phyloP scores from a whole-genome alignment of 2,329 filamentous ascomycete species.

The Colletotrichum liriopes region DNA sequence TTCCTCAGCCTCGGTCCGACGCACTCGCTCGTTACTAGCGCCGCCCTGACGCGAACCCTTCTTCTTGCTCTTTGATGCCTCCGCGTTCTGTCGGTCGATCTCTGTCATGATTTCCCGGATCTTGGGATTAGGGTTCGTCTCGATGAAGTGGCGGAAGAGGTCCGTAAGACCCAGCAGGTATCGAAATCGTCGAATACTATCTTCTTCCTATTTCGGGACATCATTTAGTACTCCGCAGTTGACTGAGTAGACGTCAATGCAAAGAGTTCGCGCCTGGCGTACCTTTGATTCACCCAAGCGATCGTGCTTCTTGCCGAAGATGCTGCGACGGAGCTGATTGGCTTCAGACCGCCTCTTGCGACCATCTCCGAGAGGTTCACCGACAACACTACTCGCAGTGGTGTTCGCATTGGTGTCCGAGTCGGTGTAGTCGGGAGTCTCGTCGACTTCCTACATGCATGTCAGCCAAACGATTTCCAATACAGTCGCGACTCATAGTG shows the following conservation, averaged over 20 bases:
- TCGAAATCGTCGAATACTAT: constrained; percentile 93
- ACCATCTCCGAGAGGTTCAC: constrained; percentile 81
- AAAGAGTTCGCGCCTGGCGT: constrained; percentile 45
- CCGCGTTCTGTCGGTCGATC: constrained; percentile 93
- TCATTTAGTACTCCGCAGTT: neutral
- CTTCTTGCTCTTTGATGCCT: constrained; percentile 80
- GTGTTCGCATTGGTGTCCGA: constrained; percentile 79
- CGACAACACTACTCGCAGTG: constrained; percentile 87
- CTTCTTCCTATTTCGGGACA: constrained; percentile 80
- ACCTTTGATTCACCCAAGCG: constrained; percentile 94
- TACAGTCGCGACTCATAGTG: constrained; percentile 4
- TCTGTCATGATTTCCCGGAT: constrained; percentile 95
- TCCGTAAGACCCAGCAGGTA: constrained; percentile 97
- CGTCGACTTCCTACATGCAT: constrained; percentile 69
- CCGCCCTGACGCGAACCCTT: constrained; percentile 86
- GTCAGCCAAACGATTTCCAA: constrained; percentile 25
- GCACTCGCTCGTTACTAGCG: constrained; percentile 81
- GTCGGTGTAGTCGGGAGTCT: constrained; percentile 77
- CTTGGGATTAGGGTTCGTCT: constrained; percentile 94
- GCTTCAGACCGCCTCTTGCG: constrained; percentile 89
- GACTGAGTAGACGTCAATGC: neutral
- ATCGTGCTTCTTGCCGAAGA: constrained; percentile 96
- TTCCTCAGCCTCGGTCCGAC: constrained; percentile 97
- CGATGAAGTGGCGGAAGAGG: constrained; percentile 98
- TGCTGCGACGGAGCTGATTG: constrained; percentile 90